Evolutionary conservation across 2,329 filamentous ascomycete species (phyloP).

Genomic region (Penicillium psychrosexuale): DNA sequence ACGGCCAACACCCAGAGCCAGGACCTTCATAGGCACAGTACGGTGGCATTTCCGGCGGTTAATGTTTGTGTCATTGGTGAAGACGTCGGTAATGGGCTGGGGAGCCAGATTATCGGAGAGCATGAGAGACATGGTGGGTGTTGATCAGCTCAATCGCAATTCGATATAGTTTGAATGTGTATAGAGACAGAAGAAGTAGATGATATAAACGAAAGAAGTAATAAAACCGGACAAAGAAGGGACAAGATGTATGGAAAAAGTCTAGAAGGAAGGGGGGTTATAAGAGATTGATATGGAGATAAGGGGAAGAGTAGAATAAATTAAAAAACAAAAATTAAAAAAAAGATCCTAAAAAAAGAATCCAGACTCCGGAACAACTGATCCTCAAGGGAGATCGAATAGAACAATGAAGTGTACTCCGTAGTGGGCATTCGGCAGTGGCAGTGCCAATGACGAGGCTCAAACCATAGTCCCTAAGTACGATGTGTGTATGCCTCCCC

Average conservation of each 20-base stretch:
- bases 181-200: background rate
- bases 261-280: slow-evolving; percentile 21
- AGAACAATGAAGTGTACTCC: slow-evolving; percentile 14
- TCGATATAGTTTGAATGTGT: background rate
- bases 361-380: background rate
- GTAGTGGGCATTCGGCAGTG: slow-evolving; percentile 20
- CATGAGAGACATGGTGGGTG: slow-evolving; percentile 33
- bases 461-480: slow-evolving; percentile 6
- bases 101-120: slow-evolving; percentile 40
- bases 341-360: slow-evolving; percentile 12
- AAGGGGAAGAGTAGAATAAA: slow-evolving; percentile 12
- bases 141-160: slow-evolving; percentile 5
- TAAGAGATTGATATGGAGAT: slow-evolving; percentile 20
- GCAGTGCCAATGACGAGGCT: slow-evolving; percentile 13
- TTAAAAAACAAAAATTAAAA: slow-evolving; percentile 2
- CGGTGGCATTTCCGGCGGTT: slow-evolving; percentile 64
- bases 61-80: slow-evolving; percentile 66
- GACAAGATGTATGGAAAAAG: slow-evolving; percentile 22
- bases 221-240: slow-evolving; percentile 18
- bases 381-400: slow-evolving; percentile 16
- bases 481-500: slow-evolving; percentile 4
- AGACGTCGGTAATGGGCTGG: slow-evolving; percentile 44
- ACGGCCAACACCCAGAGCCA: slow-evolving; percentile 66
- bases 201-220: background rate
- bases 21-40: slow-evolving; percentile 68